These are phyloP conservation scores for Leucosporidium creatinivorum DNA, from an alignment of 768 basidiomycete genomes.

Conservation along the genomic window DNA sequence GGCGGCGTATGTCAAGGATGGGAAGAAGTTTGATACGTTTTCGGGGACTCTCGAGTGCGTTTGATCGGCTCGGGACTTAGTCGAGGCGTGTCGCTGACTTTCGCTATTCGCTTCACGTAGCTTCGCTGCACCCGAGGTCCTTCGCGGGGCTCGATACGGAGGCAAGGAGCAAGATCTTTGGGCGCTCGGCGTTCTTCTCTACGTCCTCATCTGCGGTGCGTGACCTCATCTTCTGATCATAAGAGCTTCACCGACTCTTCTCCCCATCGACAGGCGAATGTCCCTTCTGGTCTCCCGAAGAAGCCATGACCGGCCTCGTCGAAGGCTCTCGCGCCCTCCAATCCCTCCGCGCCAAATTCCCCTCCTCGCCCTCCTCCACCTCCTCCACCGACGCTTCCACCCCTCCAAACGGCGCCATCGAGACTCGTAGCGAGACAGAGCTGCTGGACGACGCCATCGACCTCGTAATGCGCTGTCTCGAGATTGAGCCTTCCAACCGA, in stretches of 20 bases:
- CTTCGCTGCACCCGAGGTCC: conserved; percentile 93
- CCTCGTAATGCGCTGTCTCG: conserved; percentile 74
- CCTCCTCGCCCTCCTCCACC: conserved; percentile 40
- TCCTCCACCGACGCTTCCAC: not conserved
- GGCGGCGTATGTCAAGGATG: conserved; percentile 46
- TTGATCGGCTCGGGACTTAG: no score
- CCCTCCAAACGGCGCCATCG: conserved; percentile 46
- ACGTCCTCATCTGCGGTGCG: conserved; percentile 65
- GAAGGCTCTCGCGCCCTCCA: conserved; percentile 26
- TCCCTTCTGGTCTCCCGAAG: conserved; percentile 80
- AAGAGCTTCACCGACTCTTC: no score
- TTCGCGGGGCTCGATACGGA: conserved; percentile 86
- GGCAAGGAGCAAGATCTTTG: conserved; percentile 98
- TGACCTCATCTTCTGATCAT: conserved; percentile 30
- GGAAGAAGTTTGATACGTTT: conserved; percentile 46
- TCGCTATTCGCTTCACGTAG: conserved; percentile 1
- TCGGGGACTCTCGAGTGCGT: conserved; percentile 43
- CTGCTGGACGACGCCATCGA: conserved; percentile 74
- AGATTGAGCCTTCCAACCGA: conserved; percentile 65
- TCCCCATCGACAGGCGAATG: conserved; percentile 61
- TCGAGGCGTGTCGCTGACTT: no score
- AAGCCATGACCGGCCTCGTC: conserved; percentile 52
- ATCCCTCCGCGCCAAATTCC: conserved; percentile 37
- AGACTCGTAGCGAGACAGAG: conserved; percentile 74
- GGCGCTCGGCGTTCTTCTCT: conserved; percentile 95